These are phyloP conservation scores for Datura wrightii DNA, from an alignment of 257 asterid species.

Conservation along the genomic window DNA sequence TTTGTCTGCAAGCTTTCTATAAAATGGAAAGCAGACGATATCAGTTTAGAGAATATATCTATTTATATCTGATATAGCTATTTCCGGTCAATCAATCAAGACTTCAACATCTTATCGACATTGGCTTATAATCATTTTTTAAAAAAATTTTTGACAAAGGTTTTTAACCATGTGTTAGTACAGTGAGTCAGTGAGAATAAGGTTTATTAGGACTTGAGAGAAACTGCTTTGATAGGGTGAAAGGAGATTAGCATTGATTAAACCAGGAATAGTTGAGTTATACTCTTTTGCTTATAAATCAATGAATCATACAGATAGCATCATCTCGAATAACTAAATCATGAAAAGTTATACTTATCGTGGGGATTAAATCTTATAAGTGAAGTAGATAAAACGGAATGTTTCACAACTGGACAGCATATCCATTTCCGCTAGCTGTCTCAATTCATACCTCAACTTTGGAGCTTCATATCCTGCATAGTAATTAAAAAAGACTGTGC, in stretches of 20 bases:
- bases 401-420: neutral
- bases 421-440: neutral
- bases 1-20: slow-evolving; percentile 72
- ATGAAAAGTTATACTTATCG: neutral
- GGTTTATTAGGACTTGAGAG: neutral
- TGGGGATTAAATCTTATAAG: no score
- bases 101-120: neutral
- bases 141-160: neutral
- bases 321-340: neutral
- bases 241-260: neutral
- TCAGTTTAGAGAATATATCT: neutral
- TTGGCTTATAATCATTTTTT: neutral
- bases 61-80: neutral
- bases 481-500: neutral
- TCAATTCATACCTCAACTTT: slow-evolving; percentile 52
- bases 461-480: slow-evolving; percentile 75
- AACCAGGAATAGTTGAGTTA: no score
- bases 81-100: neutral
- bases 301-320: neutral
- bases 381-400: neutral
- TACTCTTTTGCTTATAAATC: neutral
- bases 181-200: neutral
- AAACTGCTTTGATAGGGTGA: neutral
- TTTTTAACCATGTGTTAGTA: neutral
- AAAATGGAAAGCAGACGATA: slow-evolving; percentile 17